These are phyloP conservation scores for Leccinum solheimii DNA, from an alignment of 1,284 basidiomycete genomes.

Conservation along the genomic window DNA sequence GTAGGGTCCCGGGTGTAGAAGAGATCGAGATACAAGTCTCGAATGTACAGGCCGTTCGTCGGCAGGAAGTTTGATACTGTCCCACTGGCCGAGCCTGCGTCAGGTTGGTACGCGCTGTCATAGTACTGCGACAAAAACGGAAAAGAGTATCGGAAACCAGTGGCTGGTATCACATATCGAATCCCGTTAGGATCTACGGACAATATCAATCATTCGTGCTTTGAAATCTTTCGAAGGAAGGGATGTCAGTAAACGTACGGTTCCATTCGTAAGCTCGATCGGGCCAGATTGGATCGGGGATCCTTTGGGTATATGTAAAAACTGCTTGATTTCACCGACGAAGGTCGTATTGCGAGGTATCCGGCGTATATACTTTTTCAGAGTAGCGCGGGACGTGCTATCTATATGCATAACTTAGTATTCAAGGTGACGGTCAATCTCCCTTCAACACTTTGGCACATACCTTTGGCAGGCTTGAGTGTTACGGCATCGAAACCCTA, in stretches of 20 bases:
- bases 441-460: background rate
- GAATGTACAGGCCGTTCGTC: conserved; percentile 13
- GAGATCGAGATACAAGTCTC: conserved; percentile 19
- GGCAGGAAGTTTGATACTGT: conserved; percentile 14
- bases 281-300: conserved; percentile 13
- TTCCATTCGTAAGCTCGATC: conserved; percentile 17
- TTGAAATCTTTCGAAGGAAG: background rate
- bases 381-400: background rate
- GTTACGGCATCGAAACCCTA: conserved; percentile 21
- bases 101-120: conserved; percentile 8
- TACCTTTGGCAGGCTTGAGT: conserved; percentile 9
- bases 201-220: background rate
- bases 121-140: conserved; percentile 21
- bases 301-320: conserved; percentile 9
- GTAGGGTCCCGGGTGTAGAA: conserved; percentile 22
- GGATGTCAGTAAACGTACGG: conserved; percentile 4
- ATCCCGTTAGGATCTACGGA: conserved; percentile 13
- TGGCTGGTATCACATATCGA: conserved; percentile 15
- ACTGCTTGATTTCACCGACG: conserved; percentile 18
- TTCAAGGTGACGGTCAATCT: background rate
- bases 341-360: conserved; percentile 17
- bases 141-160: conserved; percentile 15
- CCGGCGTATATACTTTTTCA: background rate
- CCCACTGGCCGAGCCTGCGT: background rate
- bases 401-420: conserved; percentile 1